Evolutionary conservation across 2,329 filamentous ascomycete species (phyloP).

Genomic region (Akanthomyces uredinophilus): DNA sequence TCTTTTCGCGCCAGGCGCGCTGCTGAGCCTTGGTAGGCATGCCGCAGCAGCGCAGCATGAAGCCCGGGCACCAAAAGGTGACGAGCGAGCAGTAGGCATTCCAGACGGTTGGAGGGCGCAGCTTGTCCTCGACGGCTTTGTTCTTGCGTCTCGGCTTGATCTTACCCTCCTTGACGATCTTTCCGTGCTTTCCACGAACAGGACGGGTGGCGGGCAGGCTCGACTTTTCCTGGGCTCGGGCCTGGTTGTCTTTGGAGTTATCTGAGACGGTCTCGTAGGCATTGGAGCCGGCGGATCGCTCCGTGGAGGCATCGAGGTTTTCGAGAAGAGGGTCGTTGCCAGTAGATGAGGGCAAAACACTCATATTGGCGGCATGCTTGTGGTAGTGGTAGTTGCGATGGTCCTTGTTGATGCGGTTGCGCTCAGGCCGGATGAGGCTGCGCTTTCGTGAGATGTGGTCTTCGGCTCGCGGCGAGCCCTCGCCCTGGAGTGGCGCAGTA

Average conservation of each 20-base stretch:
- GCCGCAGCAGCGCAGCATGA: slow-evolving; percentile 78
- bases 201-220: slow-evolving; percentile 32
- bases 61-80: slow-evolving; percentile 91
- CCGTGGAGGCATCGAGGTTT: slow-evolving; percentile 62
- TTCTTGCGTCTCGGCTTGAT: slow-evolving; percentile 45
- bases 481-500: slow-evolving; percentile 21
- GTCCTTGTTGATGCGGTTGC: slow-evolving; percentile 75
- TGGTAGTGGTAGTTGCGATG: slow-evolving; percentile 96
- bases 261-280: slow-evolving; percentile 44
- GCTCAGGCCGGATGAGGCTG: slow-evolving; percentile 84
- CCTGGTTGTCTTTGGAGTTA: slow-evolving; percentile 32
- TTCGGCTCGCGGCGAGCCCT: slow-evolving; percentile 19
- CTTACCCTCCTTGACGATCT: slow-evolving; percentile 55
- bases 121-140: slow-evolving; percentile 53
- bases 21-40: slow-evolving; percentile 81
- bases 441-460: slow-evolving; percentile 62
- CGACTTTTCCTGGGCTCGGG: slow-evolving; percentile 22
- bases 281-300: slow-evolving; percentile 43
- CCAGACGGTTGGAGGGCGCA: slow-evolving; percentile 83
- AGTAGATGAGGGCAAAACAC: slow-evolving; percentile 81
- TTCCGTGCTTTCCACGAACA: slow-evolving; percentile 48
- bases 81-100: slow-evolving; percentile 90
- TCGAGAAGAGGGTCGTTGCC: slow-evolving; percentile 87
- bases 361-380: slow-evolving; percentile 91
- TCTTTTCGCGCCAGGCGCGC: slow-evolving; percentile 95